Base-by-base conservation (phyloP, 805 yeast genomes). In the Sungouiozyma intestinalis region DNA sequence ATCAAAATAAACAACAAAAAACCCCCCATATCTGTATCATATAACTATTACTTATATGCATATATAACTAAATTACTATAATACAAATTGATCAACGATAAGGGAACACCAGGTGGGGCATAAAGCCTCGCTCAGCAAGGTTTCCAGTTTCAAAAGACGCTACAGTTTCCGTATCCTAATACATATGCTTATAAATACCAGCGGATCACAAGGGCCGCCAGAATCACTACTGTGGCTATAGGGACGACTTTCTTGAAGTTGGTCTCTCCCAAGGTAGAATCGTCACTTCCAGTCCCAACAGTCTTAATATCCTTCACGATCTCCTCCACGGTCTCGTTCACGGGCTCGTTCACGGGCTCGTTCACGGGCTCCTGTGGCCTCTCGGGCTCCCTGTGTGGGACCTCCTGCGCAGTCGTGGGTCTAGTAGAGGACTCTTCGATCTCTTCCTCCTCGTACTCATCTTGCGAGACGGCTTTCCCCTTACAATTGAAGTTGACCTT, bases 401-500 rank as follows among this genome's bases (percentile, higher is more conserved):
- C n/a, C n/a, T n/a, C n/a, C n/a, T n/a, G n/a, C n/a, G n/a, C n/a
- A n/a, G n/a, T n/a, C n/a, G n/a, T n/a, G n/a, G 29, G 29, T 24
- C 29, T 24, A 11, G 29, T 24, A 11, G 29, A 33, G n/a, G 19
- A 4, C 38, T 35, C 20, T 35, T 15, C 29, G 16, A 33, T 31
- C 35, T 54, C 31, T 16, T 36, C 47, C 39, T 38, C 42, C 21
- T 20, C 39, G 31, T 9, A 19, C 16, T 21, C 17, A 38, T 46
- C 40, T 24, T 27, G 33, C 16, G 35, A 19, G 13, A 20, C 21
- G 37, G n/a, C 27, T 21, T 40, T 35, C 36, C 16, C 16, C 15
- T 36, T 33, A 16, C 16, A 29, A 17, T 40, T 35, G 37, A 19
- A 78, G 55, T 67, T 71, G 42, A 83, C 90, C 63, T 74, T 76